Conservation (phyloP, 2,329 filamentous ascomycete species). For the Cercospora brassicicola region DNA sequence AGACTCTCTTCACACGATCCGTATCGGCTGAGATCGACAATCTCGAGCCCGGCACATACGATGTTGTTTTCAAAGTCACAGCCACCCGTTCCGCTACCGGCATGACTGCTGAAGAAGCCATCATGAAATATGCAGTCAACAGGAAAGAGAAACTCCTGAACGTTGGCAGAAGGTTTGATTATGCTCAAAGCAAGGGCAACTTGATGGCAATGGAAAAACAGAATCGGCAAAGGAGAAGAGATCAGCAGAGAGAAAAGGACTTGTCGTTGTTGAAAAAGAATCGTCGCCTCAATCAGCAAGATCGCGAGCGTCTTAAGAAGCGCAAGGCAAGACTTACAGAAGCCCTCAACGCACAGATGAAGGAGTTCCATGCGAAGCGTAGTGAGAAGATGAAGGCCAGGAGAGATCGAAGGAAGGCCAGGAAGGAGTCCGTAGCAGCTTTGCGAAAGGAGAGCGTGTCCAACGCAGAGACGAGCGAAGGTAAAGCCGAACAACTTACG, state of each 20-base stretch:
- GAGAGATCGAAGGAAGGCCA: constrained; percentile 14
- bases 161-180: constrained; percentile 69
- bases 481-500: background rate
- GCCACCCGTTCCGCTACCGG: constrained; percentile 58
- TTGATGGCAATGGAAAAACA: constrained; percentile 53
- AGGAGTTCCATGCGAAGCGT: constrained; percentile 20
- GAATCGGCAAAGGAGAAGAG: constrained; percentile 27
- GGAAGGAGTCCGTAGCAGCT: constrained; percentile 1
- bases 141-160: constrained; percentile 71
- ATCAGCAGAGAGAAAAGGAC: constrained; percentile 33
- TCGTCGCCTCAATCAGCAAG: constrained; percentile 43
- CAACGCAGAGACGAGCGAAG: constrained; percentile 3
- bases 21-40: constrained; percentile 71
- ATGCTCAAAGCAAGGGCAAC: constrained; percentile 67
- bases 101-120: constrained; percentile 64
- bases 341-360: constrained; percentile 33
- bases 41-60: constrained; percentile 72
- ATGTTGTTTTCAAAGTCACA: constrained; percentile 72
- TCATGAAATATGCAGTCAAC: constrained; percentile 62
- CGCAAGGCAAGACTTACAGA: constrained; percentile 31
- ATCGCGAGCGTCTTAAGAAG: constrained; percentile 35
- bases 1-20: constrained; percentile 67
- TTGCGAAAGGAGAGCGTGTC: background rate
- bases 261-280: constrained; percentile 43
- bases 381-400: constrained; percentile 20